Evolutionary conservation across 768 basidiomycete species (phyloP).

Genomic region (Termitomyces eurrhizus): DNA sequence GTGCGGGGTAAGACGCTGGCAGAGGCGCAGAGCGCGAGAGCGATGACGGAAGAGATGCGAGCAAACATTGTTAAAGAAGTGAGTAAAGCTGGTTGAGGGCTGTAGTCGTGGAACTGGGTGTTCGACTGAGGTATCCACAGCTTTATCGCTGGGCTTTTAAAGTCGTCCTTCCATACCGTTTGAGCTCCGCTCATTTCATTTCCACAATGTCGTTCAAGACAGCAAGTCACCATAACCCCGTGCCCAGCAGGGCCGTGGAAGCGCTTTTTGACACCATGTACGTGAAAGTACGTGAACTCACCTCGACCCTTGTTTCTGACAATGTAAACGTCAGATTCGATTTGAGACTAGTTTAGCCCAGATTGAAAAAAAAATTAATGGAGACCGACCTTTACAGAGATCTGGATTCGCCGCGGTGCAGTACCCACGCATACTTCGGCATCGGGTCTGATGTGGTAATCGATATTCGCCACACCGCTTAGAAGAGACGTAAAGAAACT

Average conservation of each 20-base stretch:
- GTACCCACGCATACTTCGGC: not conserved
- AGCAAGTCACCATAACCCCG: not conserved
- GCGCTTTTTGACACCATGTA: not conserved
- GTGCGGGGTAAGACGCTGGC: slow-evolving; percentile 12
- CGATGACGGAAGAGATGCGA: slow-evolving; percentile 9
- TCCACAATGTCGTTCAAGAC: not conserved
- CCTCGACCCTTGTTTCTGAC: not conserved
- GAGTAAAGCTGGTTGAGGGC: not conserved
- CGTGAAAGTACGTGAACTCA: not conserved
- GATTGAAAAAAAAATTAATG: not conserved
- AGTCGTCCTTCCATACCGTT: not conserved
- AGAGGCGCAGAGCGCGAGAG: slow-evolving; percentile 10
- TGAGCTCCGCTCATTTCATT: not conserved
- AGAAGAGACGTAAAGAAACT: not conserved
- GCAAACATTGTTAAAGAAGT: slow-evolving; percentile 9
- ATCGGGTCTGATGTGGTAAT: not conserved
- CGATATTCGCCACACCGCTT: slow-evolving; percentile 1
- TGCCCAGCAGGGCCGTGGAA: not conserved
- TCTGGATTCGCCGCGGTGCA: not conserved
- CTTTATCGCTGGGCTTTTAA: not conserved
- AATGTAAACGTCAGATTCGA: not conserved
- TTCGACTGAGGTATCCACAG: not conserved
- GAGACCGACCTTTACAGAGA: not conserved
- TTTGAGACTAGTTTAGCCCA: not conserved
- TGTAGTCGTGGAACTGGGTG: slow-evolving; percentile 1